Percentiles rank a stretch among this genome's conserved stretches.
Evolutionary conservation across 768 basidiomycete genomes (phyloP).

Genomic region (Pleurotus tuber-regium): DNA sequence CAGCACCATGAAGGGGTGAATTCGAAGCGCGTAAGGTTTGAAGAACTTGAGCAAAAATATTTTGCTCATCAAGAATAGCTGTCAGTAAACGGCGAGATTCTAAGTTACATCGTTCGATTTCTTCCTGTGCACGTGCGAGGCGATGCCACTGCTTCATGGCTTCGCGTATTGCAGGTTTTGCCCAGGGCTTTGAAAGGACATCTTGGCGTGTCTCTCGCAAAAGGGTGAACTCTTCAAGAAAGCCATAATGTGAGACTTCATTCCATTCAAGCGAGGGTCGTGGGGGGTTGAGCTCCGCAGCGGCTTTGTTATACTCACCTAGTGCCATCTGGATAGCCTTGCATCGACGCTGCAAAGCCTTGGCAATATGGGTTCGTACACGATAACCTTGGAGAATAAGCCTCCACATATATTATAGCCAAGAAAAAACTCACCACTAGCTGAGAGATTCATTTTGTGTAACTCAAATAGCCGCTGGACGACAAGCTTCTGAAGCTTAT

Average conservation of each 20-base stretch:
- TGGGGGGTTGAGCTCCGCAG: slow-evolving; percentile 16
- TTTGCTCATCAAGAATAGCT: slow-evolving; percentile 14
- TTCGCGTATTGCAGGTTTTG: slow-evolving; percentile 13
- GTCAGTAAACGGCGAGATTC: slow-evolving; percentile 20
- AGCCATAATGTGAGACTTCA: slow-evolving; percentile 20
- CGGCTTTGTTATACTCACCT: slow-evolving; percentile 22
- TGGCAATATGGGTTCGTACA: slow-evolving; percentile 24
- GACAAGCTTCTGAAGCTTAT: slow-evolving; percentile 20
- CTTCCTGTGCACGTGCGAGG: slow-evolving; percentile 21
- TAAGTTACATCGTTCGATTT: slow-evolving; percentile 19
- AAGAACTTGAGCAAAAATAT: background rate
- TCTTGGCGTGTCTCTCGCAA: slow-evolving; percentile 18
- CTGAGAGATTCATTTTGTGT: slow-evolving; percentile 18
- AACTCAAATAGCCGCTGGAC: slow-evolving; percentile 23
- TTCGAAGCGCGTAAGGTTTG: background rate
- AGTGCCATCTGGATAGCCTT: slow-evolving; percentile 23
- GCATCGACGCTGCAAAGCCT: slow-evolving; percentile 19
- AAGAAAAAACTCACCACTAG: slow-evolving; percentile 22
- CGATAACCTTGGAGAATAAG: slow-evolving; percentile 23
- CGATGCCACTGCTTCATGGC: slow-evolving; percentile 21
- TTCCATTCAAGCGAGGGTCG: slow-evolving; percentile 19
- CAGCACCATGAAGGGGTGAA: slow-evolving; percentile 13
- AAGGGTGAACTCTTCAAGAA: slow-evolving; percentile 17
- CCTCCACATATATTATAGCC: background rate
- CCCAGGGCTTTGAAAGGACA: slow-evolving; percentile 16